Percentiles rank a stretch among this genome's conserved stretches.
Evolutionary conservation across 352 stramenopile species (phyloP).

Genomic region (Phytopythium delawarense): DNA sequence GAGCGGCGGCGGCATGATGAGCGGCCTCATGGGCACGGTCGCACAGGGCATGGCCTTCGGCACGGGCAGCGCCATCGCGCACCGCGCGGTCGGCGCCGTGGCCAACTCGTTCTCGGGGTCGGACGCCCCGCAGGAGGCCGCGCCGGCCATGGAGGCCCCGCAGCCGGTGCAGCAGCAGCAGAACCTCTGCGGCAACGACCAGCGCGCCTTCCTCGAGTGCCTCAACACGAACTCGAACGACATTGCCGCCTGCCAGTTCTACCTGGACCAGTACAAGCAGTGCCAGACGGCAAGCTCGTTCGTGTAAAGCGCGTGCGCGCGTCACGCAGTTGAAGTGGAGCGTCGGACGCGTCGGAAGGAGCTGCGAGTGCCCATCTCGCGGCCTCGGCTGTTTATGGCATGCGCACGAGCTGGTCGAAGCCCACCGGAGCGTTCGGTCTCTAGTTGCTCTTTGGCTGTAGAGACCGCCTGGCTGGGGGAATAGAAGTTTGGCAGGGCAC

Average conservation of each 20-base stretch:
- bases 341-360: too few species aligned
- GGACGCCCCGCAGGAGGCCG: slow-evolving; percentile 39
- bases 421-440: too few species aligned
- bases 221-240: slow-evolving; percentile 85
- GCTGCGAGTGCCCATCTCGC: too few species aligned
- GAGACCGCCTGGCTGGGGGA: too few species aligned
- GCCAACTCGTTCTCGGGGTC: slow-evolving; percentile 64
- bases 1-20: slow-evolving; percentile 87
- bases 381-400: too few species aligned
- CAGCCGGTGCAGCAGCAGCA: slow-evolving; percentile 29
- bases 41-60: slow-evolving; percentile 98
- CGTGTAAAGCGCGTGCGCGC: slow-evolving; percentile 28
- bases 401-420: too few species aligned
- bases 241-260: slow-evolving; percentile 87
- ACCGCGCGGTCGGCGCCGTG: slow-evolving; percentile 86
- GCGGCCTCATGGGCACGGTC: slow-evolving; percentile 94
- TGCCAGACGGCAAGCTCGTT: slow-evolving; percentile 71
- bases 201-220: slow-evolving; percentile 83
- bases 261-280: slow-evolving; percentile 86
- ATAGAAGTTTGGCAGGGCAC: too few species aligned
- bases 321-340: background rate
- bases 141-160: slow-evolving; percentile 14
- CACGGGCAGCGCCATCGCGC: slow-evolving; percentile 94
- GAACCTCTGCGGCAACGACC: slow-evolving; percentile 63
- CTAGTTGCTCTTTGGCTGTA: too few species aligned